Percentiles rank a stretch among this genome's conserved stretches.
phyloP scores from a whole-genome alignment of 1,284 basidiomycete species.

The Volvariella volvacea region DNA sequence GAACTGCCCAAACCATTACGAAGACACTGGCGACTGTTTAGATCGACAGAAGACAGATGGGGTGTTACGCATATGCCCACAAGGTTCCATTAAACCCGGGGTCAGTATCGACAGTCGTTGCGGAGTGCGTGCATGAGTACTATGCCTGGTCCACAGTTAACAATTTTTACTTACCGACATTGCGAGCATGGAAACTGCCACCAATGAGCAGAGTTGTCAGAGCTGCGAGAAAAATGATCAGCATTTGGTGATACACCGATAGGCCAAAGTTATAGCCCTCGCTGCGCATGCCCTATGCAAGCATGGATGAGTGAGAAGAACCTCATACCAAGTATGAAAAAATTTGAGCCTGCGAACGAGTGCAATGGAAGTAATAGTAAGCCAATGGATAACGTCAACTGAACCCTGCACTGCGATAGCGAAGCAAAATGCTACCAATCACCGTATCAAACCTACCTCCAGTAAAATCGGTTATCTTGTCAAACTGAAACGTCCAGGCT shows the following conservation, averaged over 20 bases:
- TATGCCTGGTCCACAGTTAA: neutral
- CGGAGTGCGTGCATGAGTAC: too few relatives aligned
- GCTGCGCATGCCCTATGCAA: neutral
- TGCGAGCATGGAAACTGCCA: conserved; percentile 53
- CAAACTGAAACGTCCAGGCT: conserved; percentile 66
- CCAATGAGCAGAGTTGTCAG: conserved; percentile 47
- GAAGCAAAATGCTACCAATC: neutral
- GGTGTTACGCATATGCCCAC: neutral
- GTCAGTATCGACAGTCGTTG: too few relatives aligned
- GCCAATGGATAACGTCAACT: too few relatives aligned
- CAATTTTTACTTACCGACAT: conserved; percentile 29
- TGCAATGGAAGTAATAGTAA: too few relatives aligned
- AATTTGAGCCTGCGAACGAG: conserved; percentile 47
- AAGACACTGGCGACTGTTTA: conserved; percentile 41
- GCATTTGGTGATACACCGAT: too few relatives aligned
- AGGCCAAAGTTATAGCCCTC: too few relatives aligned
- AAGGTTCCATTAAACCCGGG: neutral
- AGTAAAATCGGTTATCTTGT: conserved; percentile 69
- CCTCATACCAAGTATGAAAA: conserved; percentile 49
- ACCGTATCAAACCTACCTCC: conserved; percentile 37
- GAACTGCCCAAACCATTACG: conserved; percentile 58
- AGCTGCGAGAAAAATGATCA: too few relatives aligned
- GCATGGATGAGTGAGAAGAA: neutral
- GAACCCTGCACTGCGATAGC: too few relatives aligned
- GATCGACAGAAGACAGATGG: neutral